phyloP scores from a whole-genome alignment of 768 basidiomycete species.

The Hericium coralloides region DNA sequence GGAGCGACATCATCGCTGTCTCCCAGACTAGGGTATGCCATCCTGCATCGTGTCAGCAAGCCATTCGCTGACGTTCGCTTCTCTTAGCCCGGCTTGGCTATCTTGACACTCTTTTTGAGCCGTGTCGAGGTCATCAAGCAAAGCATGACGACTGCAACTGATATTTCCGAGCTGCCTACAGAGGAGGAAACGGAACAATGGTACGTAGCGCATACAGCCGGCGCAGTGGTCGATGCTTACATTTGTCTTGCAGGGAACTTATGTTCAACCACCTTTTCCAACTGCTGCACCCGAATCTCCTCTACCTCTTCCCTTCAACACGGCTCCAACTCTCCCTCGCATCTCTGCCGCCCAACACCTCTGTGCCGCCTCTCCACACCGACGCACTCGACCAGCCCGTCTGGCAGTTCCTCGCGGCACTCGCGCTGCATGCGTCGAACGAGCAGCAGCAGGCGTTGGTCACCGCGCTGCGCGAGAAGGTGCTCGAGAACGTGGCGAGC shows the following conservation, averaged over 20 bases:
- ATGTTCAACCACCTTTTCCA: constrained; percentile 87
- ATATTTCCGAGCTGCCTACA: constrained; percentile 47
- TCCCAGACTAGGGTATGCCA: constrained; percentile 71
- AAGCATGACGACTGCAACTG: constrained; percentile 40
- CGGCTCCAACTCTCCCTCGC: constrained; percentile 41
- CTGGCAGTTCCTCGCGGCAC: constrained; percentile 89
- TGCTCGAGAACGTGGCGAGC: constrained; percentile 80
- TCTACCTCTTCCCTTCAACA: constrained; percentile 84
- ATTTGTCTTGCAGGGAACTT: constrained; percentile 49
- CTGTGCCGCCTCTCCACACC: constrained; percentile 28
- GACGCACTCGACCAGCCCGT: constrained; percentile 81
- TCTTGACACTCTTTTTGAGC: constrained; percentile 85
- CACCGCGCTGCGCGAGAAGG: constrained; percentile 80
- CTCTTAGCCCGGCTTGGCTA: constrained; percentile 77
- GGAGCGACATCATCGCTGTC: constrained; percentile 63
- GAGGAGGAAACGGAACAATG: constrained; percentile 75
- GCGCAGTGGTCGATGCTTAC: constrained; percentile 3
- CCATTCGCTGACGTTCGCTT: constrained; percentile 1
- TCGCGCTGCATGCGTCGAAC: constrained; percentile 75
- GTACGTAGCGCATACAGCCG: constrained; percentile 30
- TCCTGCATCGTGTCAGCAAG: constrained; percentile 1
- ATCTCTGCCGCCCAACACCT: constrained; percentile 23
- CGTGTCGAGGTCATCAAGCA: constrained; percentile 92
- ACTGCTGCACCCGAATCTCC: constrained; percentile 65
- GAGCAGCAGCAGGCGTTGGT: constrained; percentile 90